phyloP scores from a whole-genome alignment of 2,329 filamentous ascomycete genomes.

The Penicillium sp. region DNA sequence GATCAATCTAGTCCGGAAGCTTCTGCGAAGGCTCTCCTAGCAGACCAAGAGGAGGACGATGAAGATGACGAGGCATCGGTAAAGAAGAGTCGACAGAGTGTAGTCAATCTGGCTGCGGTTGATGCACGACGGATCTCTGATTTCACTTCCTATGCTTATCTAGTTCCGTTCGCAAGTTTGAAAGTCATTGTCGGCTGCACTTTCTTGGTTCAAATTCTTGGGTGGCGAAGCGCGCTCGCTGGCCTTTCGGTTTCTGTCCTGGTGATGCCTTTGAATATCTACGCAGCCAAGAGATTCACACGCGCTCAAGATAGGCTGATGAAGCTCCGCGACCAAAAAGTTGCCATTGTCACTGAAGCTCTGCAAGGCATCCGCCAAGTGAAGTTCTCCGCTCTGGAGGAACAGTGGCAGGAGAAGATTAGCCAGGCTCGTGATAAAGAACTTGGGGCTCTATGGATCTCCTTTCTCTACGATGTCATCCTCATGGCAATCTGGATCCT shows the following conservation, averaged over 20 bases:
- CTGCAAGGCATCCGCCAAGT: constrained; percentile 76
- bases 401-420: constrained; percentile 68
- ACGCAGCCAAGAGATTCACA: constrained; percentile 59
- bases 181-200: constrained; percentile 60
- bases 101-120: constrained; percentile 70
- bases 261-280: constrained; percentile 63
- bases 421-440: constrained; percentile 59
- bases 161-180: constrained; percentile 57
- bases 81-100: constrained; percentile 61
- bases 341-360: constrained; percentile 69
- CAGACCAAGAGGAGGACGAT: constrained; percentile 40
- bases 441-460: constrained; percentile 59
- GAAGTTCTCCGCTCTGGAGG: constrained; percentile 73
- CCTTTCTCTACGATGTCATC: constrained; percentile 59
- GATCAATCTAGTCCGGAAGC: constrained; percentile 24
- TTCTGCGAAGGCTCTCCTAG: constrained; percentile 9
- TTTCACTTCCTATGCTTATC: constrained; percentile 61
- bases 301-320: constrained; percentile 63
- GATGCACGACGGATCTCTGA: constrained; percentile 64
- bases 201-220: constrained; percentile 64
- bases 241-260: constrained; percentile 60
- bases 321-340: constrained; percentile 69
- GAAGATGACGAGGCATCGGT: constrained; percentile 42
- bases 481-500: constrained; percentile 65
- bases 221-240: constrained; percentile 61